Evolutionary conservation across 345 rosid genomes (phyloP).

Genomic region (Syzygium oleosum): DNA sequence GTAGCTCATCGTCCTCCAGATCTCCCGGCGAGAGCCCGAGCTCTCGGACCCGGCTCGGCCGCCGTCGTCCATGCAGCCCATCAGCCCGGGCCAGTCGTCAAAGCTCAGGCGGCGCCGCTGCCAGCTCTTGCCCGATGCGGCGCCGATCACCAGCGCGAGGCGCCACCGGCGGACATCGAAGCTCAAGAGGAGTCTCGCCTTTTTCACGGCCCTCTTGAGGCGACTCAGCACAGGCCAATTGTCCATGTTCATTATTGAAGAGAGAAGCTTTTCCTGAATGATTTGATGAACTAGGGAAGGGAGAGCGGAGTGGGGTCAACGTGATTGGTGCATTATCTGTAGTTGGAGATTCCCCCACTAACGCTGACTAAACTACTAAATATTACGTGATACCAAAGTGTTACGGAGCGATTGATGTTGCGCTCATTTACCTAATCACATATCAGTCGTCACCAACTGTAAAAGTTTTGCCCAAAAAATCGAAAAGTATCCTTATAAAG

Average conservation of each 20-base stretch:
- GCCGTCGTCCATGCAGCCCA: slow-evolving; percentile 14
- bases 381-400: background rate
- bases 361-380: background rate
- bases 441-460: background rate
- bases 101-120: slow-evolving; percentile 37
- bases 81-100: slow-evolving; percentile 48
- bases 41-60: slow-evolving; percentile 2
- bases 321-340: background rate
- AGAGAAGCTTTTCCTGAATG: background rate
- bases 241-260: background rate
- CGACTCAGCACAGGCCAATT: slow-evolving; percentile 37
- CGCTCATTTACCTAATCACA: background rate
- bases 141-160: slow-evolving; percentile 16
- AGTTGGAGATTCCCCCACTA: background rate
- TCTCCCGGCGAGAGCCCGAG: slow-evolving; percentile 8
- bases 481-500: background rate
- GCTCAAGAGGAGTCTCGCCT: slow-evolving; percentile 46
- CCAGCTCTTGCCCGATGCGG: slow-evolving; percentile 8
- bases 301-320: background rate
- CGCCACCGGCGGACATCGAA: slow-evolving; percentile 27
- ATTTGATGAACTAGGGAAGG: background rate
- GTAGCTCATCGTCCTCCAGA: slow-evolving; percentile 43
- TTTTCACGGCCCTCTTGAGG: slow-evolving; percentile 58
- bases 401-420: background rate
- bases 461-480: background rate